Conservation (phyloP, 208 protist species). For the Borovskyia barvae region DNA sequence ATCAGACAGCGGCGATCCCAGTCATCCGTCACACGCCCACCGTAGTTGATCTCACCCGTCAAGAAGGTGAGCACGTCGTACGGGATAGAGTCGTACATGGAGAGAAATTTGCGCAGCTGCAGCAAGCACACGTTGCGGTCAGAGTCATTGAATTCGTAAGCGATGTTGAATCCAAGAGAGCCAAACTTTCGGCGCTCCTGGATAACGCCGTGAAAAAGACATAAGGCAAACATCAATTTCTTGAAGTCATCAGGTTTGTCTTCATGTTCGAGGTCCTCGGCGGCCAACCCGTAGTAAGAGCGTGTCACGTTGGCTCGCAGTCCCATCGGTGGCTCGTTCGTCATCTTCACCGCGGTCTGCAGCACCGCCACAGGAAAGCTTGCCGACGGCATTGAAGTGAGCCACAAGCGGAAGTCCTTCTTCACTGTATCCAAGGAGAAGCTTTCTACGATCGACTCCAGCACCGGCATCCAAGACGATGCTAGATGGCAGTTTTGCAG, state of each 20-base stretch:
- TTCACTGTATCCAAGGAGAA: slow-evolving; percentile 93
- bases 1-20: slow-evolving; percentile 94
- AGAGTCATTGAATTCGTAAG: slow-evolving; percentile 96
- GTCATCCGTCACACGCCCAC: slow-evolving; percentile 97
- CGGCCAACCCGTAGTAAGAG: slow-evolving; percentile 91
- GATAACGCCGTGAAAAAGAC: slow-evolving; percentile 94
- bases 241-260: slow-evolving; percentile 87
- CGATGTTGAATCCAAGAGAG: slow-evolving; percentile 96
- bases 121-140: slow-evolving; percentile 92
- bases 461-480: slow-evolving; percentile 93
- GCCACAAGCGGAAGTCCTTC: slow-evolving; percentile 97
- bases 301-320: slow-evolving; percentile 95
- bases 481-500: slow-evolving; percentile 98
- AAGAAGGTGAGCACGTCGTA: slow-evolving; percentile 94
- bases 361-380: slow-evolving; percentile 98
- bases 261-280: slow-evolving; percentile 83
- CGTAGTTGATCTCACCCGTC: slow-evolving; percentile 96
- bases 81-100: slow-evolving; percentile 90
- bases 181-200: slow-evolving; percentile 95
- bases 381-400: slow-evolving; percentile 96
- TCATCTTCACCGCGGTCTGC: slow-evolving; percentile 98
- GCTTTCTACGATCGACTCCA: slow-evolving; percentile 94
- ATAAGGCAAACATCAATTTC: slow-evolving; percentile 92
- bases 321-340: slow-evolving; percentile 98
- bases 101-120: slow-evolving; percentile 92